Percentiles rank a stretch among this genome's conserved stretches.
Evolutionary conservation across 2,329 filamentous ascomycete species (phyloP).

Genomic region (Colletotrichum limetticola): DNA sequence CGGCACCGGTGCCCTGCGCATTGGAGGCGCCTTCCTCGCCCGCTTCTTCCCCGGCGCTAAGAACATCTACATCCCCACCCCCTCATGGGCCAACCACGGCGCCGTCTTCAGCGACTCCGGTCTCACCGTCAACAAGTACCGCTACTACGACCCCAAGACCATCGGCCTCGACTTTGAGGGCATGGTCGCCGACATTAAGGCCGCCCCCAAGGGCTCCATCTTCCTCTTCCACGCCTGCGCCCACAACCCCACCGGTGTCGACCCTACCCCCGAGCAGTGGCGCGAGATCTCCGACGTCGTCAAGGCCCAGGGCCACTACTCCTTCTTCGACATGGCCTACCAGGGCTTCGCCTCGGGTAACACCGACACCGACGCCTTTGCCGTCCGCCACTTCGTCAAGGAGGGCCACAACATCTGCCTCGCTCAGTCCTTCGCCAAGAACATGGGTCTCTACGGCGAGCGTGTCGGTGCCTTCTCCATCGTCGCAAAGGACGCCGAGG

Average conservation of each 20-base stretch:
- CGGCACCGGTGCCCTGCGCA: conserved; percentile 93
- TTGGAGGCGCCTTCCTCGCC: conserved; percentile 92
- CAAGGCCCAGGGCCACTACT: conserved; percentile 87
- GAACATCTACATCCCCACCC: conserved; percentile 95
- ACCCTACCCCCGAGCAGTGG: conserved; percentile 94
- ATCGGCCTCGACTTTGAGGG: conserved; percentile 98
- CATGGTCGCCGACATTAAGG: conserved; percentile 89
- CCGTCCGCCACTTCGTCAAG: conserved; percentile 91
- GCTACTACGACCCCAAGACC: conserved; percentile 99
- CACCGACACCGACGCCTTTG: conserved; percentile 92
- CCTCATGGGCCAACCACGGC: conserved; percentile 98
- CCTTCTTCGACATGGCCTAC: conserved; percentile 99
- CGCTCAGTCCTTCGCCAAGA: conserved; percentile 97
- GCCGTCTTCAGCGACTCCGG: conserved; percentile 96
- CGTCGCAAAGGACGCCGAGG: conserved; percentile 83
- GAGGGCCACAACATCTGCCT: conserved; percentile 90
- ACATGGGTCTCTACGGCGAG: conserved; percentile 99
- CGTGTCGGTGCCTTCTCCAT: conserved; percentile 97
- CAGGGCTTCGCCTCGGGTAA: conserved; percentile 96
- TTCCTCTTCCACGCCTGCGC: conserved; percentile 97
- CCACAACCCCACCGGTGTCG: conserved; percentile 97
- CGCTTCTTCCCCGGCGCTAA: conserved; percentile 92
- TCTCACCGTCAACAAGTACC: conserved; percentile 92
- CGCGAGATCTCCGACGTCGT: conserved; percentile 86
- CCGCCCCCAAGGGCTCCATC: conserved; percentile 85